A percentile compares a stretch with the other conserved stretches of the same genome.
These are phyloP conservation scores for Avena eriantha DNA, from an alignment of 176 grass and related monocot species.

Conservation along the genomic window DNA sequence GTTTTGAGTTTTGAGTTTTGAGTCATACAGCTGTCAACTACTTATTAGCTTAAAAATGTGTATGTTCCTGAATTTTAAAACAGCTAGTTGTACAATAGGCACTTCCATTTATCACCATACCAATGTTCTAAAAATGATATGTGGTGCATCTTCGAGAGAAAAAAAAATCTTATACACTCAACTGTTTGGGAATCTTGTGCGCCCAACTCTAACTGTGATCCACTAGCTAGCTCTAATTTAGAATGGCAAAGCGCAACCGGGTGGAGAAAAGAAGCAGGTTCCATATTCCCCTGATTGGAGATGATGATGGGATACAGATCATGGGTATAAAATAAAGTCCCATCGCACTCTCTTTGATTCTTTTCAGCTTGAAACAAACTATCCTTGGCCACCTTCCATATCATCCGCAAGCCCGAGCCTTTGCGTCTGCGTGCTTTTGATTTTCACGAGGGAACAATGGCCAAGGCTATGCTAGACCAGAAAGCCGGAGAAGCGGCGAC, in stretches of 20 bases:
- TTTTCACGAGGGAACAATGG: slow-evolving; percentile 32
- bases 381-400: slow-evolving; percentile 29
- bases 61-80: too few species aligned
- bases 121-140: too few species aligned
- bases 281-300: slow-evolving; percentile 30
- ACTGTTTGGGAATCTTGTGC: background rate
- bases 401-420: background rate
- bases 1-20: too few species aligned
- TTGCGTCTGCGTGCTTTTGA: slow-evolving; percentile 1
- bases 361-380: slow-evolving; percentile 30
- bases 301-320: background rate
- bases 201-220: background rate
- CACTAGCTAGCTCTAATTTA: background rate
- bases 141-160: too few species aligned
- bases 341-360: slow-evolving; percentile 43
- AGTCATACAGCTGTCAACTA: too few species aligned
- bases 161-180: background rate
- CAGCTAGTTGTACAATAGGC: too few species aligned
- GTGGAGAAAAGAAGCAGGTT: slow-evolving; percentile 39
- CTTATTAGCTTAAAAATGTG: too few species aligned
- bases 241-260: background rate
- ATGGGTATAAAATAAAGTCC: slow-evolving; percentile 28
- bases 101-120: too few species aligned
- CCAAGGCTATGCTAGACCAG: slow-evolving; percentile 22
- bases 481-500: background rate